phyloP scores from a whole-genome alignment of 2,329 filamentous ascomycete genomes.

The Cercospora sp. region DNA sequence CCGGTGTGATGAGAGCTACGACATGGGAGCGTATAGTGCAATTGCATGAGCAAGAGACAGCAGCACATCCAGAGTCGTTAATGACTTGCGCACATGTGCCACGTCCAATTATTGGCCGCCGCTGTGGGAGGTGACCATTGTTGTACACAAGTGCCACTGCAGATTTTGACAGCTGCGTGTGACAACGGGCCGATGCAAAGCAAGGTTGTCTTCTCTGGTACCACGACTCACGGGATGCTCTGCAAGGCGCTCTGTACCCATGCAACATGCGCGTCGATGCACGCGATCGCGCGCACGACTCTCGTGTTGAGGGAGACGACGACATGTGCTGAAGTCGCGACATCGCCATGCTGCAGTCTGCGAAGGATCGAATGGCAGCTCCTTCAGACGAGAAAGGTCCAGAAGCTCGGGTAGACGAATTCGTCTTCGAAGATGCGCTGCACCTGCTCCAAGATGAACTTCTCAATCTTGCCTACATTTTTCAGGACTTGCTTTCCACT shows the following conservation, averaged over 20 bases:
- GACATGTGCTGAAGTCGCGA: not conserved
- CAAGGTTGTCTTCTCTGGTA: conserved; percentile 16
- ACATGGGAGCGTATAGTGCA: not conserved
- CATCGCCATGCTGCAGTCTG: not conserved
- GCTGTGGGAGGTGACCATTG: not conserved
- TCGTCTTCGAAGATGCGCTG: conserved; percentile 97
- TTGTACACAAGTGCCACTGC: conserved; percentile 13
- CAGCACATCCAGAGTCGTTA: not conserved
- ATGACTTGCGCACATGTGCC: not conserved
- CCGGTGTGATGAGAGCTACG: not conserved
- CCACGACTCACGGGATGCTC: conserved; percentile 9
- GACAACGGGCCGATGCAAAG: conserved; percentile 16
- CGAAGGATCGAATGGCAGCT: not conserved
- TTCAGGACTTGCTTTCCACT: conserved; percentile 92
- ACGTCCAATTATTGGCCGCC: not conserved
- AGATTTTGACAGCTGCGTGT: conserved; percentile 23
- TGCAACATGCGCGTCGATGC: conserved; percentile 11
- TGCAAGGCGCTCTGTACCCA: conserved; percentile 8
- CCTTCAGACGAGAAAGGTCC: conserved; percentile 80
- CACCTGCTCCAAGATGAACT: conserved; percentile 95
- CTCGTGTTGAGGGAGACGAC: not conserved
- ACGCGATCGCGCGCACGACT: conserved; percentile 6
- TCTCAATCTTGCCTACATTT: conserved; percentile 98
- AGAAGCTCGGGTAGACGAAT: conserved; percentile 97
- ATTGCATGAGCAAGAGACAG: not conserved